Base-by-base conservation (phyloP, 495 filamentous ascomycete species). In the Barbatosphaeria neglecta region DNA sequence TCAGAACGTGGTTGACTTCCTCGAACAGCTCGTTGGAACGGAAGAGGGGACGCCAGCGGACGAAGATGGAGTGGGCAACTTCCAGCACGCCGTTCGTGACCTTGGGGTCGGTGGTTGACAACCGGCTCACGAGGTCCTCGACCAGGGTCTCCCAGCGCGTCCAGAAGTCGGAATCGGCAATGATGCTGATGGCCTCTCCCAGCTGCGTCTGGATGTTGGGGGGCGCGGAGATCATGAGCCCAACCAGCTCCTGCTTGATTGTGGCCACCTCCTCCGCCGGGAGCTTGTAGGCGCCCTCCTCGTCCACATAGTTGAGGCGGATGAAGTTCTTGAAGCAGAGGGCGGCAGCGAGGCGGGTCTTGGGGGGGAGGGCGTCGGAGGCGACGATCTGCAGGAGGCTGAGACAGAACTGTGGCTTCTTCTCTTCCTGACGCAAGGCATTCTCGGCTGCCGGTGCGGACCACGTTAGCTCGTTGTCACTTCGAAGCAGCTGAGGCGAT, bases 241-340 rank as follows among this genome's bases (percentile, higher is more conserved):
- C 90, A 57, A 99, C 87, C 54, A 99, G 76, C 66, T 96, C 90
- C 47, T 73, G 76, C 66, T 99, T 99, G 67, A 99, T 93, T 22
- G 86, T 84, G 6, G 64, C 62, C 38, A 97, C 90, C 63, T 95
- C 92, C 27, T 82, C 73, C 48, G 68, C 58, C 4, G 83, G 80
- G 15, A 99, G 77, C 65, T 86, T 90, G 74, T 97, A 84, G 56
- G 80, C 82, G 55, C 93, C 87, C 58, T 96, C 86, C 57, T 94
- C 90, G 63, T 97, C 87, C 19, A 83, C 83, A 78, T 87, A 97
- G 72, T 87, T 92, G 52, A 84, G 76, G 66, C 82, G 84, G 56
- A 99, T 87, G 60, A 90, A 90, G 67, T 99, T 99, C 69, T 99
- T 99, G 76, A 99, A 97, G 69, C 81, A 93, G 40, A 99, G 73